These are phyloP conservation scores for Mycena citricolor DNA, from an alignment of 1,284 basidiomycete species.

Conservation along the genomic window DNA sequence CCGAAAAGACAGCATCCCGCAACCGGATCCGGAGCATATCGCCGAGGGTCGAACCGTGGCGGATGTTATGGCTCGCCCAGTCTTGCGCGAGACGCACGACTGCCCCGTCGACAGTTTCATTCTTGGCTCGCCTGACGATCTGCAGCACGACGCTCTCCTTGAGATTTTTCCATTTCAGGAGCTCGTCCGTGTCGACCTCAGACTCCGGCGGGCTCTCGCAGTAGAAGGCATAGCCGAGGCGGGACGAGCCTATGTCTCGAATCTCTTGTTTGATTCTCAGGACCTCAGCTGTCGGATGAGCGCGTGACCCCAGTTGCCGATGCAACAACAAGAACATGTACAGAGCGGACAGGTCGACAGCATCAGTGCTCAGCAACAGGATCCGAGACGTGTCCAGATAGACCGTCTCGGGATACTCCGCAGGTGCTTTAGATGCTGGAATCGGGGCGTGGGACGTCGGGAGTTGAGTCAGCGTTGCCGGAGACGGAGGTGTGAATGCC, in stretches of 20 bases:
- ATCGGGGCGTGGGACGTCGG: constrained; percentile 29
- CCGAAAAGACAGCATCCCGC: constrained; percentile 61
- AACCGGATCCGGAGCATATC: constrained; percentile 60
- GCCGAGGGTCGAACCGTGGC: constrained; percentile 52
- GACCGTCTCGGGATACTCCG: constrained; percentile 76
- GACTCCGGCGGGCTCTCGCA: constrained; percentile 27
- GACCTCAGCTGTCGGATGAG: constrained; percentile 41
- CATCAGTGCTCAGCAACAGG: constrained; percentile 67
- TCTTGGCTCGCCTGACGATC: constrained; percentile 60
- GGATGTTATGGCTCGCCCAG: constrained; percentile 65
- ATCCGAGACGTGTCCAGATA: constrained; percentile 82
- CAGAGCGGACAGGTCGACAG: constrained; percentile 72
- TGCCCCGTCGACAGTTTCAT: constrained; percentile 39
- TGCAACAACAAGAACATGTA: constrained; percentile 83
- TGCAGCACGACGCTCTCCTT: constrained; percentile 67
- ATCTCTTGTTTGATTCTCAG: constrained; percentile 72
- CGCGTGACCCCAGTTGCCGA: constrained; percentile 55
- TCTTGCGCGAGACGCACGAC: constrained; percentile 58
- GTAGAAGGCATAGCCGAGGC: constrained; percentile 54
- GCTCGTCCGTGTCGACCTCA: constrained; percentile 34
- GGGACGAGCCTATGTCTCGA: constrained; percentile 67
- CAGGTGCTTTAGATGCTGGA: constrained; percentile 34
- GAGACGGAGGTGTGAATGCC: constrained; percentile 59
- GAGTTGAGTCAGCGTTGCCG: constrained; percentile 32
- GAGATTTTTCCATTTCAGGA: constrained; percentile 45